These are phyloP conservation scores for Suhomyces xylopsoci DNA, from an alignment of 805 yeast genomes.

Conservation along the genomic window DNA sequence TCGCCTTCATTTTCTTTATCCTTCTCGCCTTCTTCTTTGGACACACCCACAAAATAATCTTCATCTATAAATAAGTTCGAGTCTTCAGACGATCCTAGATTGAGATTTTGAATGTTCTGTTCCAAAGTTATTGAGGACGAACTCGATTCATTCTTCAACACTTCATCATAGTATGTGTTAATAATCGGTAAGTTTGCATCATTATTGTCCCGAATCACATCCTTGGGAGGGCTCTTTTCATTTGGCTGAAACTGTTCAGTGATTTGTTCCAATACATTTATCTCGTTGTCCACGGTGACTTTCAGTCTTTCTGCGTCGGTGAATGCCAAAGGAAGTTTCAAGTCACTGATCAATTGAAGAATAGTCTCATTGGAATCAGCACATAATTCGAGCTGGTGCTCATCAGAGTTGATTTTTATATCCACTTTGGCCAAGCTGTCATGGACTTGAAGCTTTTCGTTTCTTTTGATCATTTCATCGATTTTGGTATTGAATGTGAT, in stretches of 20 bases:
- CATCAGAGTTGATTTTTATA: conserved; percentile 48
- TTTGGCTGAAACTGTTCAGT: conserved; percentile 19
- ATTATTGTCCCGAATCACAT: background rate
- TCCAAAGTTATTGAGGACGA: conserved; percentile 13
- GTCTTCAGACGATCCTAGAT: conserved; percentile 3
- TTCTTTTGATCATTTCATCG: conserved; percentile 16
- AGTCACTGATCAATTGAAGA: conserved; percentile 62
- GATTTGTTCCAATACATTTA: conserved; percentile 43
- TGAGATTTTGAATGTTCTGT: conserved; percentile 25
- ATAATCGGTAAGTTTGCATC: background rate
- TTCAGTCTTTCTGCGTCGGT: conserved; percentile 59
- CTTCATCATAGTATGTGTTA: conserved; percentile 2
- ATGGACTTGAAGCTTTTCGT: conserved; percentile 16
- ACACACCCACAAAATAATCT: conserved; percentile 19
- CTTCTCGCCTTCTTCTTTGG: background rate
- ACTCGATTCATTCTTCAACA: background rate
- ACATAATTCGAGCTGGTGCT: conserved; percentile 55
- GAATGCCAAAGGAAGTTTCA: conserved; percentile 65
- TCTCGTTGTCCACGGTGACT: conserved; percentile 25
- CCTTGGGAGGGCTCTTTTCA: background rate
- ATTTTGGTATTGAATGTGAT: conserved; percentile 24
- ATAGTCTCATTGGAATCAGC: conserved; percentile 83
- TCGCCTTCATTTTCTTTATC: background rate
- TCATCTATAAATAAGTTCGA: conserved; percentile 20
- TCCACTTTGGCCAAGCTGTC: conserved; percentile 33